Evolutionary conservation across 306 rosid species (phyloP), one percentile per base, ranked within the genome.

Genomic region (Urtica urens): DNA sequence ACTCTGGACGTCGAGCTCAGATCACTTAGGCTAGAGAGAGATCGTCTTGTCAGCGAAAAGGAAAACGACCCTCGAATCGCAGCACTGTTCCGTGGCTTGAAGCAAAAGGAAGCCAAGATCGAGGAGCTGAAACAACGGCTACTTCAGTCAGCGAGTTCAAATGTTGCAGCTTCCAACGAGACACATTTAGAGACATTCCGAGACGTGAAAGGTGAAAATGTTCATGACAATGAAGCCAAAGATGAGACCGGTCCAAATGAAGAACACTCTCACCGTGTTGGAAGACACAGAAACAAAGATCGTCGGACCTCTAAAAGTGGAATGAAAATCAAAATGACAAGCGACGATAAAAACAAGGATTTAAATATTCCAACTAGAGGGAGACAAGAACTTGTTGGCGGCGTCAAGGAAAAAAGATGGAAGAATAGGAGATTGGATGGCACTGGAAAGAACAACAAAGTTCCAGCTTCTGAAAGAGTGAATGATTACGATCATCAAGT

Each of bases 91-190:
- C 76, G 75, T 49, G 65, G 66, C 54, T 64, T 77, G 48, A 65
- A 67, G 72, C 73, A 55, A 9, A 90, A 77, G 79, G 85, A 85
- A 64, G 85, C 69, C 49, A 73, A 81, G 64, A 68, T 75, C 19
- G 64, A 72, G 64, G 74, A 61, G 43, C 60, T 87, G 72, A 78
- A 77, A 70, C 67, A 38, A 25, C 76, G 51, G 27, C 71, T 72
- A 58, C 64, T 23, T 21, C 27, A 27, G 58, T 40, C 51, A 7
- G 49, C 18, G 8, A 58, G 70, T 44, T 52, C 58, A 2, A 57
- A 73, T 38, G 68, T 73, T 45, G 55, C 63, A 19, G 30, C 71
- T 51, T 44, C 65, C 41, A 61, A 59, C 40, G 19, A 12, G 42
- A 34, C 46, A 23, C 56, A 23, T 45, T 57, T 30, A 50, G 57